A percentile compares a stretch with the other conserved stretches of the same genome.
Conservation (phyloP, 208 protist genomes). For the Blastocrithidia nonstop region DNA sequence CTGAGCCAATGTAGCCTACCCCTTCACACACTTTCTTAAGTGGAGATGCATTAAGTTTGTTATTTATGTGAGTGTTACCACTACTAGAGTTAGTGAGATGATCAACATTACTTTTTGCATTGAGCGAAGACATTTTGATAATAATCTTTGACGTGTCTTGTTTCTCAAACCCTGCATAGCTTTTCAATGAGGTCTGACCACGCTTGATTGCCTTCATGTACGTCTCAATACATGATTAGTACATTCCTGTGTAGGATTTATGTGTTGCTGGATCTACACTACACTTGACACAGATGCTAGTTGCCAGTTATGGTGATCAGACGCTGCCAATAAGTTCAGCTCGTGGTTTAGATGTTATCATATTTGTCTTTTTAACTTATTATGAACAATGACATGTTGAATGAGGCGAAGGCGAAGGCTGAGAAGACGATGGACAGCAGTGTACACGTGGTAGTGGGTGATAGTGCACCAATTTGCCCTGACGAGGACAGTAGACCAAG, state of each 20-base stretch:
- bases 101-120: too few species aligned
- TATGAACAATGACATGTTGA: not conserved
- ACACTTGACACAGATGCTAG: constrained; percentile 46
- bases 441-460: constrained; percentile 20
- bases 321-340: constrained; percentile 29
- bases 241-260: constrained; percentile 25
- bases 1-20: constrained; percentile 13
- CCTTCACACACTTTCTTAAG: constrained; percentile 24
- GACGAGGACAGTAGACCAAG: constrained; percentile 72
- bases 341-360: constrained; percentile 7
- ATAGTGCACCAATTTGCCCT: constrained; percentile 17
- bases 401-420: not conserved
- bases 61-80: too few species aligned
- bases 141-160: constrained; percentile 31
- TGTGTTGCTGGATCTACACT: constrained; percentile 42
- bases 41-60: constrained; percentile 12
- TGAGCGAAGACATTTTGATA: constrained; percentile 11
- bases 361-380: not conserved
- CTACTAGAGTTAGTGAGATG: too few species aligned
- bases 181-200: constrained; percentile 38
- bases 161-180: constrained; percentile 44
- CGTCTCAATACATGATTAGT: constrained; percentile 21
- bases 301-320: constrained; percentile 20
- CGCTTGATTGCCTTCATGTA: constrained; percentile 30
- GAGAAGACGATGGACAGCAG: not conserved